Base-by-base conservation (phyloP, 2,329 filamentous ascomycete genomes). In the Neofusicoccum ribis region DNA sequence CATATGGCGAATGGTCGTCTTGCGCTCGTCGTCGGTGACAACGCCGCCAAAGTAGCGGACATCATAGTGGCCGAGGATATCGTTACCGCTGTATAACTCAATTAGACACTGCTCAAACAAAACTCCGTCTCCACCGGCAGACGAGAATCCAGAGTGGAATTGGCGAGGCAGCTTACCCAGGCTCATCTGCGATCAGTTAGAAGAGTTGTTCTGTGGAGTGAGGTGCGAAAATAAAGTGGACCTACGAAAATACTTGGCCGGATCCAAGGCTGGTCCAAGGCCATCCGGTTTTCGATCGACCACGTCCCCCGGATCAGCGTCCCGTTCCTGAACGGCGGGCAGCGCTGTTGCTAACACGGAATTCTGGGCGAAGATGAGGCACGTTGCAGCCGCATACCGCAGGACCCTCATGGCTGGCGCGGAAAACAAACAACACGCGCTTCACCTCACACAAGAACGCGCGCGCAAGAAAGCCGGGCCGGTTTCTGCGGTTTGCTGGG, bases 21-120 rank as follows among this genome's bases (percentile, higher is more conserved):
- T 83, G 71, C 91, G 87, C 68, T 89, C 85, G 44, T 86, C 85
- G 76, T 93, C 90, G 14, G 83, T 78, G 8, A 93, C 84, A 3
- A 83, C 73, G n/a, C 83, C 78, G 44, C 83, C 80, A 78, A 90
- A 94, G 78, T 84, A 94, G 67, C 91, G 87, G 27, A 74, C 76
- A 76, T 94, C 91, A 77, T 94, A 94, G 79, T 94, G 91, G 60
- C 86, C 85, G 23, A 90, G 83, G 36, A 83, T 82, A 62, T 86
- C 79, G 70, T 83, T 82, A 43, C 68, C 69, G 63, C 76, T 64
- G 52, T 20, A 15, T n/a, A 2, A 27, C 15, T 3, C 14, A 14
- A 17, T 41, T 14, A 62, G n/a, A 11, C 37, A n/a, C 15, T 43
- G 3, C 3, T 9, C 14, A 3, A 9, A 5, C 27, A 31, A 5